Percentiles rank a stretch among this genome's conserved stretches.
These are phyloP conservation scores for Lachnellula subtilissima DNA, from an alignment of 2,329 filamentous ascomycete genomes.

Conservation along the genomic window DNA sequence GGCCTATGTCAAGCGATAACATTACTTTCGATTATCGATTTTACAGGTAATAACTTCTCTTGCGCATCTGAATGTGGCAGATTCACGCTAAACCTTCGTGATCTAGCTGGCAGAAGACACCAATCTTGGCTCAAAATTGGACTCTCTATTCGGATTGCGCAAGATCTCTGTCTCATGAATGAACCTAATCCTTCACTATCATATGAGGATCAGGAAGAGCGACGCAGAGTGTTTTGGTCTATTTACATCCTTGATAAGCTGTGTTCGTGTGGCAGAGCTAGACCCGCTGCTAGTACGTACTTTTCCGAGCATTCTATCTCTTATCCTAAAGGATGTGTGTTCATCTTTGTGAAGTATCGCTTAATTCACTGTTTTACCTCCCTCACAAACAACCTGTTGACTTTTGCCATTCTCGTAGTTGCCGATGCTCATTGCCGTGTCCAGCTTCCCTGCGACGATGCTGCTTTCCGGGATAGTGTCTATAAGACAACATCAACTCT, in stretches of 20 bases:
- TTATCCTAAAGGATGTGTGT: no score
- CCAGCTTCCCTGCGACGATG: slow-evolving; percentile 29
- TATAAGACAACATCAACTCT: slow-evolving; percentile 17
- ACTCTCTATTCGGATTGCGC: slow-evolving; percentile 32
- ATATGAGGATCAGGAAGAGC: slow-evolving; percentile 30
- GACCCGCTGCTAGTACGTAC: slow-evolving; percentile 26
- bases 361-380: no score
- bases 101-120: slow-evolving; percentile 31
- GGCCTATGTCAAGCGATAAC: no score
- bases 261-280: slow-evolving; percentile 33
- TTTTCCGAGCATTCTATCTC: no score
- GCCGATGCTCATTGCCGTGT: slow-evolving; percentile 32
- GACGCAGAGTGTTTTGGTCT: slow-evolving; percentile 36
- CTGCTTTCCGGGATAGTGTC: slow-evolving; percentile 16
- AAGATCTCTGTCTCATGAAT: slow-evolving; percentile 33
- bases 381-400: no score
- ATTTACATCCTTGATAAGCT: slow-evolving; percentile 36
- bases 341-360: no score
- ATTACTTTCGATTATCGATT: no score
- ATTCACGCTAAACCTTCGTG: slow-evolving; percentile 24
- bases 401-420: slow-evolving; percentile 12
- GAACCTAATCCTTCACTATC: slow-evolving; percentile 26
- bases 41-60: no score
- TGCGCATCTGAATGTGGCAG: no score
- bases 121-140: slow-evolving; percentile 36